Evolutionary conservation across 495 filamentous ascomycete species (phyloP).

Genomic region (Penicillium pulvis): DNA sequence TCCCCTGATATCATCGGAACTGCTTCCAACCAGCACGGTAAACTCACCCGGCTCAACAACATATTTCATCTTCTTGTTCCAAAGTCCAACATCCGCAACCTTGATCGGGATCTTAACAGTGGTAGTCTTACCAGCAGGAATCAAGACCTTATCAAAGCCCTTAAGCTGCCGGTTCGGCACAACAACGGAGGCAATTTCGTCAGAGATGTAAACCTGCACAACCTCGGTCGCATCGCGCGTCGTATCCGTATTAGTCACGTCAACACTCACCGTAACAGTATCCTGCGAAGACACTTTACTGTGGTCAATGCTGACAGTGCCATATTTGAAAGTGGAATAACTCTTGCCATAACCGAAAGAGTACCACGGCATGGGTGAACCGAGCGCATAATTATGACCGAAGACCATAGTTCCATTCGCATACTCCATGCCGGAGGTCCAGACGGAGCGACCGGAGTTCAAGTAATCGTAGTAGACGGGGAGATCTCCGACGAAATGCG

Average conservation of each 20-base stretch:
- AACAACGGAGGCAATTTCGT: constrained; percentile 61
- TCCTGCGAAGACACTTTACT: constrained; percentile 9
- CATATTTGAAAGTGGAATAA: constrained; percentile 64
- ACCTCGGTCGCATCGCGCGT: constrained; percentile 58
- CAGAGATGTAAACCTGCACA: constrained; percentile 66
- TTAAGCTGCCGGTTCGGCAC: constrained; percentile 54
- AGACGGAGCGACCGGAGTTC: constrained; percentile 59
- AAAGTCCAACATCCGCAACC: constrained; percentile 68
- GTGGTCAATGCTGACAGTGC: constrained; percentile 20
- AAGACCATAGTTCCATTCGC: constrained; percentile 63
- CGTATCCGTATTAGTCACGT: constrained; percentile 54
- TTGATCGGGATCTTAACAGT: constrained; percentile 63
- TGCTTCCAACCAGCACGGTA: constrained; percentile 60
- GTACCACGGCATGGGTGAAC: constrained; percentile 59
- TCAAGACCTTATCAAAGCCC: constrained; percentile 62
- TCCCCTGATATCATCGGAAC: constrained; percentile 39
- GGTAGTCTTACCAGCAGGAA: constrained; percentile 42
- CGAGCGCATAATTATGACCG: constrained; percentile 66
- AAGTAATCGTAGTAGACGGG: constrained; percentile 73
- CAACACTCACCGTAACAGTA: constrained; percentile 41
- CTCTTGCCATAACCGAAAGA: constrained; percentile 69
- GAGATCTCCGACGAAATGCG: constrained; percentile 62
- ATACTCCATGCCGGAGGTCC: constrained; percentile 49
- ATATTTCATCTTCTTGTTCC: constrained; percentile 63
- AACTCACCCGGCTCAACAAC: constrained; percentile 54